Evolutionary conservation across 2,329 filamentous ascomycete species (phyloP).

Genomic region (Fusarium sp.): DNA sequence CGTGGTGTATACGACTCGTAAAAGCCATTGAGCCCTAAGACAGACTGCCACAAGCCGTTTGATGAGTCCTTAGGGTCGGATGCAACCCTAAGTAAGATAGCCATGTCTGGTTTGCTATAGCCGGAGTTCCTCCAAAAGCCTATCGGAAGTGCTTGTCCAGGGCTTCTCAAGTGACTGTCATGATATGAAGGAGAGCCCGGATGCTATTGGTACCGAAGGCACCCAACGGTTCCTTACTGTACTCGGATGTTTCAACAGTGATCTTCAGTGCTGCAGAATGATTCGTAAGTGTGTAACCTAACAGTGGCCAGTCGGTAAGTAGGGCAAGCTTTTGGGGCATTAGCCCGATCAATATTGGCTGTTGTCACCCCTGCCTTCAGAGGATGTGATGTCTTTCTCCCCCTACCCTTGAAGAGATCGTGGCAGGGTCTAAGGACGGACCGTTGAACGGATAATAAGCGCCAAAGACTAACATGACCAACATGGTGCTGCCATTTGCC

Average conservation of each 20-base stretch:
- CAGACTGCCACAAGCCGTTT: neutral
- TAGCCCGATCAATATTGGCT: neutral
- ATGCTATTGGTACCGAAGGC: neutral
- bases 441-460: neutral
- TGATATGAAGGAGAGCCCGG: neutral
- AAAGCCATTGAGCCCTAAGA: slow-evolving; percentile 3
- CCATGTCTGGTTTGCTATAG: neutral
- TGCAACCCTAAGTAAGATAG: slow-evolving; percentile 1
- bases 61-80: neutral
- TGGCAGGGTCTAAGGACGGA: neutral
- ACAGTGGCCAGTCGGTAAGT: neutral
- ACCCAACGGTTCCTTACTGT: neutral
- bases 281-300: slow-evolving; percentile 4
- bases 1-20: neutral
- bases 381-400: neutral
- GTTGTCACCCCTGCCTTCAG: neutral
- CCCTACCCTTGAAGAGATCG: neutral
- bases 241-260: neutral
- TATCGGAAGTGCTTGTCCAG: neutral
- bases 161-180: neutral
- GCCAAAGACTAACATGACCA: slow-evolving; percentile 12
- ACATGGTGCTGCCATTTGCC: slow-evolving; percentile 36
- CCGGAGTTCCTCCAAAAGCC: neutral
- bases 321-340: neutral
- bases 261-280: neutral